These are phyloP conservation scores for Vaccinium myrtillus DNA, from an alignment of 148 eudicot species.

Conservation along the genomic window DNA sequence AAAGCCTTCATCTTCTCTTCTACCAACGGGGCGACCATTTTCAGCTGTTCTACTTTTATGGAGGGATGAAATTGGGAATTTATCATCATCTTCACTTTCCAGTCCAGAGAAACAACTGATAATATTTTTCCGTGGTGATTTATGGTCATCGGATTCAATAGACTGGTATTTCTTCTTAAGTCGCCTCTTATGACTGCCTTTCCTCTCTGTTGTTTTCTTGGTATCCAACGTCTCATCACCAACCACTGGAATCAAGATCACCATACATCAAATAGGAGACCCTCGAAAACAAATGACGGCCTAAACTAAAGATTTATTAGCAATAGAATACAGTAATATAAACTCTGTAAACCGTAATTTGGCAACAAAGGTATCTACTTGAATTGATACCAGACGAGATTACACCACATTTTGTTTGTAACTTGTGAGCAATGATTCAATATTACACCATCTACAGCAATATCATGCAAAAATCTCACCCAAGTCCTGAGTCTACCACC, in stretches of 20 bases:
- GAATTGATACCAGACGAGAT: neutral
- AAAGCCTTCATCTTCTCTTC: conserved; percentile 1
- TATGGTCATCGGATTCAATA: conserved; percentile 55
- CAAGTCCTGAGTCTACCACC: neutral
- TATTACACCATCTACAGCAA: neutral
- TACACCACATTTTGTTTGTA: neutral
- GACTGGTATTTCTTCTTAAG: conserved; percentile 52
- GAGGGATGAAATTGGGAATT: conserved; percentile 41
- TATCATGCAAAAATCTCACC: neutral
- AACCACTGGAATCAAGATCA: conserved; percentile 26
- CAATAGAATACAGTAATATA: neutral
- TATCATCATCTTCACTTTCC: conserved; percentile 63
- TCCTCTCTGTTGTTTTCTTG: conserved; percentile 29
- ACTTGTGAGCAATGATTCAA: neutral
- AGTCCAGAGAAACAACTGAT: conserved; percentile 13
- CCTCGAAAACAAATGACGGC: neutral
- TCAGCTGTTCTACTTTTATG: conserved; percentile 25
- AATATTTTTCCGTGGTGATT: conserved; percentile 14
- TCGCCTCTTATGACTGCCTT: conserved; percentile 28
- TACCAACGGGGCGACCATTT: neutral
- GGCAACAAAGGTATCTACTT: neutral
- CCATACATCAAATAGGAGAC: neutral
- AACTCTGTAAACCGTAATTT: neutral
- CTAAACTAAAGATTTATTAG: neutral
- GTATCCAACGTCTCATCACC: conserved; percentile 29